Conservation (phyloP, 305 asterid genomes). For the Solanum hybrid region DNA sequence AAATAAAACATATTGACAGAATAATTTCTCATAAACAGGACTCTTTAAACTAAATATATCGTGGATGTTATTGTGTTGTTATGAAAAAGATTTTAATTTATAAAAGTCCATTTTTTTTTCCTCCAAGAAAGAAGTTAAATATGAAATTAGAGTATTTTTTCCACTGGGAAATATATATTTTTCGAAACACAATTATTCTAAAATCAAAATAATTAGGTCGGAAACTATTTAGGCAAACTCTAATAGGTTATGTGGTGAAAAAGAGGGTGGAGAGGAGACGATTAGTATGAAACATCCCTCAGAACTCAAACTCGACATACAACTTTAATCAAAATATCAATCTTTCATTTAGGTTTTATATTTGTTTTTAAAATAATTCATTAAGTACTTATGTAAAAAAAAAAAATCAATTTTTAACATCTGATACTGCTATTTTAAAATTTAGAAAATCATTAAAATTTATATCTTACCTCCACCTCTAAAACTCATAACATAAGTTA, state of each 20-base stretch:
- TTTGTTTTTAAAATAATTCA: not conserved
- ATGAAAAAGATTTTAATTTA: too few relatives aligned
- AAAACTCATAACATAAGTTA: not conserved
- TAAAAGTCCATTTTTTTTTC: too few relatives aligned
- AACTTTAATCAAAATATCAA: not conserved
- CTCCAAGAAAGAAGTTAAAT: not conserved
- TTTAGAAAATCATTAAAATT: not conserved
- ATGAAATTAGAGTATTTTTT: not conserved
- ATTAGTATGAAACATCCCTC: not conserved
- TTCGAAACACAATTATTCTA: not conserved
- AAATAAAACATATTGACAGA: too few relatives aligned
- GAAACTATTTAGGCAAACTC: not conserved
- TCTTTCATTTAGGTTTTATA: not conserved
- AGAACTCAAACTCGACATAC: not conserved
- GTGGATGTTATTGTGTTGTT: not conserved
- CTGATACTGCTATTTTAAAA: not conserved
- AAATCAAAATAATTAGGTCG: not conserved
- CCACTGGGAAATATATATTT: not conserved
- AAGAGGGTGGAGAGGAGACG: not conserved
- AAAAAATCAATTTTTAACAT: not conserved
- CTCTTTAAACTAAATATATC: not conserved
- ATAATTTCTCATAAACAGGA: not conserved
- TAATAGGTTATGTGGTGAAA: not conserved
- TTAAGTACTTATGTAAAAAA: not conserved
- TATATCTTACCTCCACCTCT: not conserved